Evolutionary conservation across 257 asterid genomes (phyloP).

Genomic region (Solanum megistacrolobum): DNA sequence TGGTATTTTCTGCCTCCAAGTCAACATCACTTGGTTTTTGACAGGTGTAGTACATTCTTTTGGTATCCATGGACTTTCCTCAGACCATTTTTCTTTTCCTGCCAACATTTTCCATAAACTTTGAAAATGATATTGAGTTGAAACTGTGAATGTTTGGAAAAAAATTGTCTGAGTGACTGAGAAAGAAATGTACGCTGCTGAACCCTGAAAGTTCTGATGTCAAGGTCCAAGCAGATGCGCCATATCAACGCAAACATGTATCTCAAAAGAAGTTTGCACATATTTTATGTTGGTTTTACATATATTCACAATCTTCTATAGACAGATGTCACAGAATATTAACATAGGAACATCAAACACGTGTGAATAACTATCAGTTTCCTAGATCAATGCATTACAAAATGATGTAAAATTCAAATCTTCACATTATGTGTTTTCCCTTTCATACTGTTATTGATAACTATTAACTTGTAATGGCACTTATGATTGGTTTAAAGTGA

Average conservation of each 20-base stretch:
- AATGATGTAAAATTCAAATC: background rate
- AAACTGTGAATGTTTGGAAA: background rate
- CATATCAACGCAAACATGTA: background rate
- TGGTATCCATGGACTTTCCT: background rate
- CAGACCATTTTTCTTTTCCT: background rate
- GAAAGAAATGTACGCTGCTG: background rate
- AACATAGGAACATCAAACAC: background rate
- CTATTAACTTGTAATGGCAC: background rate
- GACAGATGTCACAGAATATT: background rate
- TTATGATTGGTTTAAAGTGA: background rate
- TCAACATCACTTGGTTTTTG: conserved; percentile 71
- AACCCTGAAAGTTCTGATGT: background rate
- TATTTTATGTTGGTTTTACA: background rate
- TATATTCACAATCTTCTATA: background rate
- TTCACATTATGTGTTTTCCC: background rate
- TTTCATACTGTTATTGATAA: background rate
- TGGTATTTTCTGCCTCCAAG: conserved; percentile 85
- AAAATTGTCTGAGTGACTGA: background rate
- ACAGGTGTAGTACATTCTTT: conserved; percentile 30
- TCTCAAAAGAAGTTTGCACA: background rate
- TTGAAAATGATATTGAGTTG: background rate
- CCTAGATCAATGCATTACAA: background rate
- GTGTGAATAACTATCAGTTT: no score
- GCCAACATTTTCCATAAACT: background rate
- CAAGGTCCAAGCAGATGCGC: background rate